Evolutionary conservation across 2,329 filamentous ascomycete species (phyloP), one percentile per base, ranked within the genome.

Genomic region (Aspergillus quadrilineatus): DNA sequence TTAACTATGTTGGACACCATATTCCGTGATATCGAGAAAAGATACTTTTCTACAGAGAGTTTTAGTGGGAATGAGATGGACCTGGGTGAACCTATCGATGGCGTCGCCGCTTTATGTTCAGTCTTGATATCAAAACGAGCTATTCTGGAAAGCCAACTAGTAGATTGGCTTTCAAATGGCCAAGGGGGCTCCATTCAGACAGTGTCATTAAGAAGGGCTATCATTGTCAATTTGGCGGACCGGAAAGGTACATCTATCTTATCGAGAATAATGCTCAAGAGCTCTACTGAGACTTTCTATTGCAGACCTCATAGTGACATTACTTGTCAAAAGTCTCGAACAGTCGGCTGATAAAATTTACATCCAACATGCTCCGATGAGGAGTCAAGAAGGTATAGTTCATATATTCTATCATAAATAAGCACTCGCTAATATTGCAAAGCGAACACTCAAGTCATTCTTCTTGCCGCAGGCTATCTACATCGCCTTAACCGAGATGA

Each of bases 271-370:
- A 14, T 8, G 29, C 4, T 28, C n/a, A 32, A 32, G 12, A 15
- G 32, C 32, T 22, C n/a, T 12, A 41, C 39, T 58, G 29, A 58
- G 51, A 17, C 32, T 6, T 26, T 9, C 26, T 52, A 7, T 12
- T 63, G 65, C 30, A 81, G 80, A 73, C 29, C 74, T 61, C 14
- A 56, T 76, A 17, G 63, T 56, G 15, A 60, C 65, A 14, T 89
- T 36, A 70, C 93, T 55, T 85, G 92, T 65, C 28, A 90, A 85
- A 67, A 84, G 81, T 48, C 76, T 96, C 48, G 79, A 78, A 39
- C 84, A 88, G 48, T 96, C 97, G 71, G 90, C 90, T 1, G 92
- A 97, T 65, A 85, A 89, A 49, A 78, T 97, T 9, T 96, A 92
- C 66, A 91, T 97, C 64, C 89, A 85, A 56, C 92, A 97, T 72